Evolutionary conservation across 768 basidiomycete species (phyloP), one percentile per base, ranked within the genome.

Genomic region (Suillus tomentosus): DNA sequence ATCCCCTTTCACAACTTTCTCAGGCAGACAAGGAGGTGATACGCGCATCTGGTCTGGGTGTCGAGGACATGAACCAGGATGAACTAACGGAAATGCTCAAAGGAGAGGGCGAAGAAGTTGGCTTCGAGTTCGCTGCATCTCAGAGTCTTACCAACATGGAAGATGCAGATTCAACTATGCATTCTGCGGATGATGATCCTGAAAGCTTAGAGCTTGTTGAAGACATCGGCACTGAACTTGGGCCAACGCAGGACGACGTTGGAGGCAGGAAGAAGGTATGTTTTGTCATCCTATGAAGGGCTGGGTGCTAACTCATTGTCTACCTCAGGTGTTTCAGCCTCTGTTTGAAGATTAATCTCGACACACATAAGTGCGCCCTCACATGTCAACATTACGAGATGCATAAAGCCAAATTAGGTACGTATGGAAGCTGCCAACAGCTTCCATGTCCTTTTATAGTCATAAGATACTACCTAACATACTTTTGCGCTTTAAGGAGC

Each of bases 61-160:
- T 88, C 27, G 89, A 91, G 69, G 71, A 81, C 65, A 90, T 92
- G 90, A 78, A 81, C 64, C 80, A 74, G 6, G 81, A 85, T 27
- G 89, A 91, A 71, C 74, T 92, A 42, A 80, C 77, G 24, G 85
- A 82, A 31, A 72, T 78, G 73, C 56, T 78, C 42, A 75, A 76
- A 34, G 77, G 75, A 48, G 74, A 76, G 3, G 76, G 69, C 2
- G 74, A 77, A 50, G 75, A 78, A 62, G 71, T 78, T 51, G 75
- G 58, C n/a, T 67, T 75, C 65, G 64, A 69, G 34, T 40, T 70
- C 14, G 22, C 45, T 9, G 22, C 51, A 15, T 58, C 65, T 27
- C 47, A 45, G 58, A 58, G 40, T 42, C 17, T 58, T 19, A 58
- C 10, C 40, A 58, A 19, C 24, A 39, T 58, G 3, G 40, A 54